Evolutionary conservation across 2,329 filamentous ascomycete genomes (phyloP).

Genomic region (Trichoderma aggressivum): DNA sequence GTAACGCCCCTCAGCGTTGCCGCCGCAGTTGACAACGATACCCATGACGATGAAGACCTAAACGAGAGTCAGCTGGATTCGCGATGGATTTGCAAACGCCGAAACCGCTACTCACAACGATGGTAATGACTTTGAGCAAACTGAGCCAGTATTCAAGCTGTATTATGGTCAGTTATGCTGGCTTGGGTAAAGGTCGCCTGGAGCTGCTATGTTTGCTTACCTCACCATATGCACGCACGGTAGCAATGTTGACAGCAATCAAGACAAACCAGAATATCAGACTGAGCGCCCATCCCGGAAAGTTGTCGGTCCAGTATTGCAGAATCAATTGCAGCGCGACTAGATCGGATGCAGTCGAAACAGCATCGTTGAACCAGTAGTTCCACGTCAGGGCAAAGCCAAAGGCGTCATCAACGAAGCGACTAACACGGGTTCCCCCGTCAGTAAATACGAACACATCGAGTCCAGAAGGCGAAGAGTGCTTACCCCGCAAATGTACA

Average conservation of each 20-base stretch:
- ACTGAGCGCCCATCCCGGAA: constrained; percentile 61
- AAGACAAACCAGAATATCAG: constrained; percentile 58
- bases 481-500: constrained; percentile 45
- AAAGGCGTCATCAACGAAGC: constrained; percentile 52
- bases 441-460: not conserved
- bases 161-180: constrained; percentile 30
- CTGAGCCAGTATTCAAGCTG: not conserved
- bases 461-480: constrained; percentile 20
- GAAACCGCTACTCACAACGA: constrained; percentile 34
- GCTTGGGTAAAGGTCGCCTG: not conserved
- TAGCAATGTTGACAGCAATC: constrained; percentile 40
- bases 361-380: constrained; percentile 65
- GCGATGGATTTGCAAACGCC: constrained; percentile 40
- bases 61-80: not conserved
- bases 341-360: constrained; percentile 53
- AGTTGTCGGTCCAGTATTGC: constrained; percentile 59
- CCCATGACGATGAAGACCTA: constrained; percentile 59
- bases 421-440: constrained; percentile 24
- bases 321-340: constrained; percentile 52
- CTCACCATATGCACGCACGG: constrained; percentile 36
- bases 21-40: constrained; percentile 52
- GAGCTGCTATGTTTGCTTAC: constrained; percentile 18
- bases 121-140: not conserved
- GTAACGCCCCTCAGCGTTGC: constrained; percentile 50
- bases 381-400: constrained; percentile 57